Conservation (phyloP, 2,329 filamentous ascomycete species). For the Ramichloridium luteum region DNA sequence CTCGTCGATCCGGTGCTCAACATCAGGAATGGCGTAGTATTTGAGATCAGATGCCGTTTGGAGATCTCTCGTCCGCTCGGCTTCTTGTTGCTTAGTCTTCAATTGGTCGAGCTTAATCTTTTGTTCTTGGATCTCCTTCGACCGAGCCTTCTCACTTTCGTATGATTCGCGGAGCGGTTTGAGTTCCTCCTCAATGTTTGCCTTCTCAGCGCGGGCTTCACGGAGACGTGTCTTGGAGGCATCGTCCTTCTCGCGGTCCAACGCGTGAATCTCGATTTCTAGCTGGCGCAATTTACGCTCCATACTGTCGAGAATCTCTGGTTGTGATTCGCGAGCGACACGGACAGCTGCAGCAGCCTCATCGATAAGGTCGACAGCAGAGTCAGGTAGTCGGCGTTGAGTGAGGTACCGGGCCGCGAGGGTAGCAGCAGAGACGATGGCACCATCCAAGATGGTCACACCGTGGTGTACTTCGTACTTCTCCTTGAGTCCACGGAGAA, state of each 20-base stretch:
- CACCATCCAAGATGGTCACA: slow-evolving; percentile 89
- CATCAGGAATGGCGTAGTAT: slow-evolving; percentile 94
- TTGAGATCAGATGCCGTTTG: slow-evolving; percentile 83
- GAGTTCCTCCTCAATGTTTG: slow-evolving; percentile 88
- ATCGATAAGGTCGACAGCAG: slow-evolving; percentile 90
- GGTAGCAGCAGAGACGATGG: slow-evolving; percentile 81
- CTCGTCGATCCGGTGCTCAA: slow-evolving; percentile 64
- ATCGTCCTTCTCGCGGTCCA: slow-evolving; percentile 88
- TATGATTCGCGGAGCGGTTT: slow-evolving; percentile 90
- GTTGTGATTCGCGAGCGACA: slow-evolving; percentile 90
- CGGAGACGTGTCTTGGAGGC: slow-evolving; percentile 73
- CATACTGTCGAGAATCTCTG: slow-evolving; percentile 87
- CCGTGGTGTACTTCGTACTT: slow-evolving; percentile 97
- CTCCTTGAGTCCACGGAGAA: slow-evolving; percentile 95
- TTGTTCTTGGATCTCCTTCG: slow-evolving; percentile 43
- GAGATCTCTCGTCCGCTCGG: slow-evolving; percentile 76
- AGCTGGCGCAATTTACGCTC: slow-evolving; percentile 83
- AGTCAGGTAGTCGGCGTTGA: slow-evolving; percentile 80
- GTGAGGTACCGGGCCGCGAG: slow-evolving; percentile 91
- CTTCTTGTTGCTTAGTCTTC: slow-evolving; percentile 84
- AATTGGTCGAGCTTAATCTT: slow-evolving; percentile 91
- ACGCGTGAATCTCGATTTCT: slow-evolving; percentile 92
- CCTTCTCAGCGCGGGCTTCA: slow-evolving; percentile 77
- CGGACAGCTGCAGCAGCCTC: slow-evolving; percentile 94
- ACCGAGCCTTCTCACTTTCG: slow-evolving; percentile 75